Evolutionary conservation across 345 rosid species (phyloP), one percentile per base, ranked within the genome.

Genomic region (Bruguiera gymnorhiza): DNA sequence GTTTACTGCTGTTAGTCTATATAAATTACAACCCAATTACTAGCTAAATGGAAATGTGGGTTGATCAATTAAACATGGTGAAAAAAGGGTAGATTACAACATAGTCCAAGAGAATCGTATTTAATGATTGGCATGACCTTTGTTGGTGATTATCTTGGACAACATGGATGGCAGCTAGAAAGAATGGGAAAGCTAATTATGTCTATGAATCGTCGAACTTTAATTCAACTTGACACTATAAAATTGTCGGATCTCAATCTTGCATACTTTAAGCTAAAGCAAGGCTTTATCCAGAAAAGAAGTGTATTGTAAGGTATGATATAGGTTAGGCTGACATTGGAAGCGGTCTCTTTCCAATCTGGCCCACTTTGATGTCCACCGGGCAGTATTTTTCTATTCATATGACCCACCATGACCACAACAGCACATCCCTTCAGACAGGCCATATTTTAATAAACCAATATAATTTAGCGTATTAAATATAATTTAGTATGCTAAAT

Each of bases 181-280:
- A 37, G 53, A 59, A 69, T 27, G 55, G 18, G 6, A 24, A 9
- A 30, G 21, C 48, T 16, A 57, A 65, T 58, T 72, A 1, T 34
- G 27, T 43, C 27, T 21, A 34, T 7, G 1, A 39, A 74, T 62
- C 58, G 63, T 55, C 30, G 7, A 8, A 23, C 72, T 66, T 69
- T 63, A 66, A 73, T 71, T 79, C 18, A 62, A 76, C 34, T 70
- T 20, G 18, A 61, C 19, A 53, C 1, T 16, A 24, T 39, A 70
- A 66, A 19, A 26, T 60, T 46, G 70, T 16, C 69, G 73, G 74
- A 76, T 63, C 77, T 77, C 76, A 59, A 52, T 53, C 60, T 70
- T 68, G 19, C 76, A 73, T 65, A 61, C 85, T 82, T 84, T 70
- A 66, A 69, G 81, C 24, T 68, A 70, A 86, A 84, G 87, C 86